These are phyloP conservation scores for Pugionium cornutum DNA, from an alignment of 345 rosid genomes.

Conservation along the genomic window DNA sequence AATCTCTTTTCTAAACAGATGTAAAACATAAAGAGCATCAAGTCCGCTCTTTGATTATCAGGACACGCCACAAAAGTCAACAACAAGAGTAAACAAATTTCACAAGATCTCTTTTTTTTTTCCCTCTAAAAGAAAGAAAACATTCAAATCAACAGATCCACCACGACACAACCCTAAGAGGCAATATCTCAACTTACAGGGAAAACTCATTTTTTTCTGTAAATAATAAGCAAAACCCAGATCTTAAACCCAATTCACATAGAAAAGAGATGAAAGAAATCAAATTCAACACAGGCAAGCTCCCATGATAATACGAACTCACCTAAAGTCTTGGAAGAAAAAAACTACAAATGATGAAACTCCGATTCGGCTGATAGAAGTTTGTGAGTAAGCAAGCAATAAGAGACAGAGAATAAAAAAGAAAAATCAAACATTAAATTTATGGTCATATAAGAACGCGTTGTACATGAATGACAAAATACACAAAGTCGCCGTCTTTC, in stretches of 20 bases:
- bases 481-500: constrained; percentile 19
- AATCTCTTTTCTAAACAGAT: no score
- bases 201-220: no score
- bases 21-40: background rate
- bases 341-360: constrained; percentile 15
- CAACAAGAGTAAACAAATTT: background rate
- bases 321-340: constrained; percentile 24
- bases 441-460: no score
- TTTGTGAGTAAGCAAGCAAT: constrained; percentile 14
- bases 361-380: constrained; percentile 20
- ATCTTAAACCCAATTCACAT: no score
- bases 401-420: constrained; percentile 8
- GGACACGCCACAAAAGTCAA: constrained; percentile 9
- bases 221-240: no score
- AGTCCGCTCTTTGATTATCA: background rate
- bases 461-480: background rate
- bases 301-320: background rate
- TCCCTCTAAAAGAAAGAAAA: background rate
- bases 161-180: no score
- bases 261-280: no score
- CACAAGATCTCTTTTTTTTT: background rate
- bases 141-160: background rate
- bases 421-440: background rate
- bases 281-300: no score
- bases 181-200: no score